Conservation (phyloP, 257 asterid species). For the Marsdenia floribunda region DNA sequence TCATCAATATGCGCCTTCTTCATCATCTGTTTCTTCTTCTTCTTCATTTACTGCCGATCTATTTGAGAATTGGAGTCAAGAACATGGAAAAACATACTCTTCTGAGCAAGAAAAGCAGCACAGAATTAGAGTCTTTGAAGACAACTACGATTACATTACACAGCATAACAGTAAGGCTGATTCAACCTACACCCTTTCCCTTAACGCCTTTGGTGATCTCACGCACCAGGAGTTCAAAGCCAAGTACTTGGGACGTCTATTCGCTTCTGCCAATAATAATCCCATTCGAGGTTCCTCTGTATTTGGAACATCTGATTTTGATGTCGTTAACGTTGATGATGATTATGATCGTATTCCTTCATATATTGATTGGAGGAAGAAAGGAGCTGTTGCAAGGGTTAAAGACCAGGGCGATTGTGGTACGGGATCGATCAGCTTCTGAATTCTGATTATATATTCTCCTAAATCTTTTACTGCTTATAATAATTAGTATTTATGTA, state of each 20-base stretch:
- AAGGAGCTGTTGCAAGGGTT: conserved; percentile 82
- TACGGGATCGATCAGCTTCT: conserved; percentile 19
- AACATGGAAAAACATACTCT: conserved; percentile 54
- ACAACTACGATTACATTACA: conserved; percentile 45
- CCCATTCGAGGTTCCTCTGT: conserved; percentile 35
- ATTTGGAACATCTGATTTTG: conserved; percentile 13
- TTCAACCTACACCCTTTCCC: conserved; percentile 57
- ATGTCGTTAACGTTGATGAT: conserved; percentile 20
- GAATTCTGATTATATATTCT: no score
- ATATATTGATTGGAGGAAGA: conserved; percentile 77
- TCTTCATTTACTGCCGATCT: conserved; percentile 42
- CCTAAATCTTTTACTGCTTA: neutral
- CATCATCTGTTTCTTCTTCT: conserved; percentile 2
- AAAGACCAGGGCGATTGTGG: conserved; percentile 95
- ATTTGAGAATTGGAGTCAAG: conserved; percentile 68
- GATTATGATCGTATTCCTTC: conserved; percentile 33
- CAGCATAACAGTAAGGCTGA: conserved; percentile 45
- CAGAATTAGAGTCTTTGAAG: conserved; percentile 53
- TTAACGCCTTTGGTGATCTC: conserved; percentile 89
- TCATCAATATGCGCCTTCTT: conserved; percentile 10
- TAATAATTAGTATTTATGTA: no score
- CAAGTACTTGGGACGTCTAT: conserved; percentile 55
- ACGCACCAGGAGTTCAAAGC: conserved; percentile 74
- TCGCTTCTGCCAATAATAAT: conserved; percentile 35
- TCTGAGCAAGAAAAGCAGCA: conserved; percentile 60